Conservation (phyloP, 345 rosid species). For the Psidium friedrichsthalianum region DNA sequence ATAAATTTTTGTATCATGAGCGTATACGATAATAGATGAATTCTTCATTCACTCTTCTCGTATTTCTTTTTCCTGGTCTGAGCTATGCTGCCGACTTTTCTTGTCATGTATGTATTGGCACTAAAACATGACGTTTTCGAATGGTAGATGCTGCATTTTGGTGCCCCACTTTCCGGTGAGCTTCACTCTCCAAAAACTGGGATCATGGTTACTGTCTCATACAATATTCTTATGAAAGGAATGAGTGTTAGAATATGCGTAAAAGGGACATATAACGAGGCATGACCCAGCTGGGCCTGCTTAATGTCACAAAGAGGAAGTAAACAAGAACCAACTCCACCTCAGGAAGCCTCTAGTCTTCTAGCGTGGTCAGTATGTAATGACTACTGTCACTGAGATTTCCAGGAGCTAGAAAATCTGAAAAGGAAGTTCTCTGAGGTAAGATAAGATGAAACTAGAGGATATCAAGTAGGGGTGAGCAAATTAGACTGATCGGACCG, state of each 20-base stretch:
- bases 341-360: neutral
- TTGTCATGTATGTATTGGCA: neutral
- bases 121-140: neutral
- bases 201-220: neutral
- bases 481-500: too few relatives aligned
- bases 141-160: neutral
- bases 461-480: too few relatives aligned
- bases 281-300: neutral
- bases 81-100: neutral
- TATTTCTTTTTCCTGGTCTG: neutral
- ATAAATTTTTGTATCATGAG: neutral
- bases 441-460: neutral
- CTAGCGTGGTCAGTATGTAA: neutral
- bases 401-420: neutral
- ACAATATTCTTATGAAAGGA: neutral
- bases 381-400: neutral
- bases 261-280: neutral
- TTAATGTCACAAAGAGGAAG: neutral
- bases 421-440: neutral
- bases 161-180: neutral
- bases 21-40: neutral
- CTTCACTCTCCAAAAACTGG: neutral
- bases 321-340: neutral
- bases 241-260: neutral
- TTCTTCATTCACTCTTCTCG: neutral